These are phyloP conservation scores for Aspergillus diversus DNA, from an alignment of 495 filamentous ascomycete species.

Conservation along the genomic window DNA sequence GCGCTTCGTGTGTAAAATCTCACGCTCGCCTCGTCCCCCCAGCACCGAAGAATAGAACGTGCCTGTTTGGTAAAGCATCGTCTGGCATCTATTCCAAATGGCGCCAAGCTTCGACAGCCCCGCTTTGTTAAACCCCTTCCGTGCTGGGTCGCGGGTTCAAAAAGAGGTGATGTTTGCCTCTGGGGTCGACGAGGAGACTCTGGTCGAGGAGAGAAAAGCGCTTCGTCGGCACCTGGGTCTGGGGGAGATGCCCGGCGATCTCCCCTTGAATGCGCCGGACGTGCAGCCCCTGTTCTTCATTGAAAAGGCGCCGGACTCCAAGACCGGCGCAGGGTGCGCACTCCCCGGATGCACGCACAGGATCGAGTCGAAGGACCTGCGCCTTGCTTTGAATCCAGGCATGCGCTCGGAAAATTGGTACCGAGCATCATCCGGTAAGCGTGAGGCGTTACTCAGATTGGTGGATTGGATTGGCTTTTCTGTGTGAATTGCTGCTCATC, in stretches of 20 bases:
- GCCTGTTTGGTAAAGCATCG: background rate
- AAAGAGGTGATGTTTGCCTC: background rate
- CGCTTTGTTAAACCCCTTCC: background rate
- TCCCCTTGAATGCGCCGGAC: slow-evolving; percentile 4
- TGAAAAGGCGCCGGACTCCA: slow-evolving; percentile 13
- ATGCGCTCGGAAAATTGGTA: slow-evolving; percentile 7
- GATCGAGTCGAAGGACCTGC: slow-evolving; percentile 6
- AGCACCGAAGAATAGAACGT: background rate
- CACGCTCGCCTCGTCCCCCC: too few relatives aligned
- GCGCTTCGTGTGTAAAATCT: background rate
- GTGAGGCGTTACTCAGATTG: background rate
- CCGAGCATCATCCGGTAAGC: slow-evolving; percentile 11
- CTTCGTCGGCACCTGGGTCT: slow-evolving; percentile 16
- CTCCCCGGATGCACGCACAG: slow-evolving; percentile 8
- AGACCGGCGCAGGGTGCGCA: background rate
- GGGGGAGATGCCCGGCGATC: slow-evolving; percentile 9
- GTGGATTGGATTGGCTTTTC: slow-evolving; percentile 1
- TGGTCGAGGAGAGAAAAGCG: background rate
- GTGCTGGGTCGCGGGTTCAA: background rate
- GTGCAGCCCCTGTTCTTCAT: slow-evolving; percentile 17
- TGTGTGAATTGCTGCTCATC: slow-evolving; percentile 6
- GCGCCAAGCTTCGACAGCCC: background rate
- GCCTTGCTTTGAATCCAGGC: slow-evolving; percentile 12
- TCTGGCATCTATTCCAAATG: background rate
- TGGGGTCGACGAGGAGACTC: background rate